A percentile compares a stretch with the other conserved stretches of the same genome.
Evolutionary conservation across 1,284 basidiomycete species (phyloP).

Genomic region (Volvariella volvacea): DNA sequence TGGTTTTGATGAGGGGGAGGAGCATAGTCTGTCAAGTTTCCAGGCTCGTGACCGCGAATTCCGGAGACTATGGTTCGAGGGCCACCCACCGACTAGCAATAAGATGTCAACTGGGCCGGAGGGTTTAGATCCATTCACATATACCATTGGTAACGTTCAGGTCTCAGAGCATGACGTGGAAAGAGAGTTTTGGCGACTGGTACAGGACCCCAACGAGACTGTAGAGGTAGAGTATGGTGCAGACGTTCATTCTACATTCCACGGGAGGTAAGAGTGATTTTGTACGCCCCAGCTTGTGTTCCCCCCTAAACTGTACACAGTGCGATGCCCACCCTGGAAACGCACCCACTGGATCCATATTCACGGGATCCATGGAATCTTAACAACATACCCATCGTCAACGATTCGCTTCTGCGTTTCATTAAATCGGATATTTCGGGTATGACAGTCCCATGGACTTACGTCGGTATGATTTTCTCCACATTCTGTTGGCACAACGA

Average conservation of each 20-base stretch:
- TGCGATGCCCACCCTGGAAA: conserved; percentile 92
- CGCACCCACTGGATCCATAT: conserved; percentile 82
- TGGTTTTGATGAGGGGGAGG: conserved; percentile 97
- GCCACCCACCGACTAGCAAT: conserved; percentile 52
- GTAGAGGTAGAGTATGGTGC: conserved; percentile 99
- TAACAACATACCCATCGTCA: conserved; percentile 92
- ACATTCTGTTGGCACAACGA: conserved; percentile 99
- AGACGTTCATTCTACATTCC: conserved; percentile 95
- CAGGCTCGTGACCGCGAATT: conserved; percentile 89
- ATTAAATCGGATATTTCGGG: conserved; percentile 99
- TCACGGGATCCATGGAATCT: conserved; percentile 96
- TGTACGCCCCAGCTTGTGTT: conserved; percentile 4
- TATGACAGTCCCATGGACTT: conserved; percentile 99
- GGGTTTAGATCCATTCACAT: conserved; percentile 38
- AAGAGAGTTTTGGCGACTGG: conserved; percentile 95
- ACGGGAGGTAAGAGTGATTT: conserved; percentile 68
- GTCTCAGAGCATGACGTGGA: conserved; percentile 91
- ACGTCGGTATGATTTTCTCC: conserved; percentile 98
- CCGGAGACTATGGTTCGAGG: conserved; percentile 81
- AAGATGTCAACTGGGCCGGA: conserved; percentile 15
- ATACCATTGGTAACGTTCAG: conserved; percentile 53
- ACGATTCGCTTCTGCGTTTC: conserved; percentile 83
- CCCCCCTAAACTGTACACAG: conserved; percentile 34
- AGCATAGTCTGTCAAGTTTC: conserved; percentile 90
- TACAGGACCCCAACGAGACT: conserved; percentile 83